Conservation (phyloP, 306 rosid species). For the Boehmeria nivea region DNA sequence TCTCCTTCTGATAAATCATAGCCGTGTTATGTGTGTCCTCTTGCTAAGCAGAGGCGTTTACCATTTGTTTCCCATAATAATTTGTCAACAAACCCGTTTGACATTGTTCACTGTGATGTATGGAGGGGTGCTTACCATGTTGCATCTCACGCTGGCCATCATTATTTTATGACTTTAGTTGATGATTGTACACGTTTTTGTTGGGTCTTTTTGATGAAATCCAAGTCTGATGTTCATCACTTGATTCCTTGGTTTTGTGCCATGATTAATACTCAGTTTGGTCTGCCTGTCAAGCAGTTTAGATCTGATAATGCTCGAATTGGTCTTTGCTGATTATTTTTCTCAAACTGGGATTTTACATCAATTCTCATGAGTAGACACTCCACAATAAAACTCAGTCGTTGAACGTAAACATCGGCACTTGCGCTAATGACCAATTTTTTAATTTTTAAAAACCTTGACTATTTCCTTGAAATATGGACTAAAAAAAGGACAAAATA, state of each 20-base stretch:
- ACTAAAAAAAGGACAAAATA: no score
- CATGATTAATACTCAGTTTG: no score
- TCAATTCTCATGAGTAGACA: background rate
- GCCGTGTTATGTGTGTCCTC: conserved; percentile 4
- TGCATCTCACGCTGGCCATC: background rate
- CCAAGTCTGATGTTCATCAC: background rate
- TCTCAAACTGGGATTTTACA: background rate
- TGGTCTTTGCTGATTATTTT: background rate
- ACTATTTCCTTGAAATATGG: no score
- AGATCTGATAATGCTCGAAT: background rate
- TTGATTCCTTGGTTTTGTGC: no score
- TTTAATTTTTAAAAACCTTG: no score
- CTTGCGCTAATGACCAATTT: no score
- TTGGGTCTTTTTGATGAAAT: background rate
- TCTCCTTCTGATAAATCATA: background rate
- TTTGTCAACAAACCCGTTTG: background rate
- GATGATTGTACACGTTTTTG: background rate
- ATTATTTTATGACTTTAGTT: background rate
- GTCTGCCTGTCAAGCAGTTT: no score
- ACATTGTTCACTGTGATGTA: background rate
- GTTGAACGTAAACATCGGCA: background rate
- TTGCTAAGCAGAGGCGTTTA: background rate
- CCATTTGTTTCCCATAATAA: background rate
- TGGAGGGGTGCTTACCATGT: background rate
- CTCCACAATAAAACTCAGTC: background rate